Base-by-base conservation (phyloP, 2,329 filamentous ascomycete species). In the Huntiella abstrusa region DNA sequence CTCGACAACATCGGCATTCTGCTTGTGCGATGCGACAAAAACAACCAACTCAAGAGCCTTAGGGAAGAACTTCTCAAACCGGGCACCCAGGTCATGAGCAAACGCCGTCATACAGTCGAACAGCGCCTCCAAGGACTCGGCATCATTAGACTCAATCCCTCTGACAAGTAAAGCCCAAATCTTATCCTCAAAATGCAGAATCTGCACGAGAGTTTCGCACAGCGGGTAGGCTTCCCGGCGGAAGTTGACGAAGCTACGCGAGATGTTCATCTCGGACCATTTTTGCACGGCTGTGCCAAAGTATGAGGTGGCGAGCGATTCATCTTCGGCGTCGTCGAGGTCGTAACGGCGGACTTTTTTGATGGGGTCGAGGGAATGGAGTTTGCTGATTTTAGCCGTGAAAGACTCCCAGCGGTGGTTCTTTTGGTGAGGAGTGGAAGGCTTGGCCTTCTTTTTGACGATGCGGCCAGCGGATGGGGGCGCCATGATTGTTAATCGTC, bases 371-470 rank as follows among this genome's bases (percentile, higher is more conserved):
- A 98, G 71, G 32, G 76, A 76, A 63, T 84, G 91, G 58, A 96
- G 74, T 61, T 87, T 91, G 52, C 83, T 76, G 60, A 96, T 83
- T 61, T 92, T 91, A 58, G 80, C 75, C 50, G 80, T 83, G 64
- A 96, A 96, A 52, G 83, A 80, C 64, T 95, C 82, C 75, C 85
- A 96, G 59, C 83, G 74, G 64, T 95, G 84, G 45, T 84, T 81
- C 58, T 84, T 87, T 51, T 80, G 77, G 54, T 86, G 83, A 43
- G 70, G 68, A 19, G 84, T 92, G 53, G 71, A 71, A 51, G 71
- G 71, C 59, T 82, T 85, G 52, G 70, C 70, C 64, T 80, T 83
- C 54, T 70, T 71, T 69, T 82, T 81, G 56, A 70, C 65, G 57
- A 83, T 80, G 58, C 75, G 73, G 53, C 78, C 77, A 49, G 78